Evolutionary conservation across 305 asterid species (phyloP).

Genomic region (Petunia hybrid): DNA sequence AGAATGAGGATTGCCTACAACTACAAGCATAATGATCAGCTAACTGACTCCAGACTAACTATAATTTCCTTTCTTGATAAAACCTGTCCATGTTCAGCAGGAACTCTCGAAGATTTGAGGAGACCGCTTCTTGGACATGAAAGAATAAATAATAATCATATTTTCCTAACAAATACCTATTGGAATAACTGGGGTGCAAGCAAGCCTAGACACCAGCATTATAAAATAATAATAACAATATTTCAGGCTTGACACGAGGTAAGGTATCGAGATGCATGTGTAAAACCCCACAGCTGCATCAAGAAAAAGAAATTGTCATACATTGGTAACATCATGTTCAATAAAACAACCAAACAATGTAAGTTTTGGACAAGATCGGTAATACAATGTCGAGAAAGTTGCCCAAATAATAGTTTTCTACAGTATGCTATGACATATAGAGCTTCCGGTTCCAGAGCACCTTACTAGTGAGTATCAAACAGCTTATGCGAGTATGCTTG

Average conservation of each 20-base stretch:
- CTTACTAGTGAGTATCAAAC: not conserved
- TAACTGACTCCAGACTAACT: not conserved
- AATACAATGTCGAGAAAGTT: not conserved
- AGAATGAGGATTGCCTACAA: not conserved
- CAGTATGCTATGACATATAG: not conserved
- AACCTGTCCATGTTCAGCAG: not conserved
- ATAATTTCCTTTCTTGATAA: not conserved
- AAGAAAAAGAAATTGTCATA: conserved; percentile 19
- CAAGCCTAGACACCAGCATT: too few relatives aligned
- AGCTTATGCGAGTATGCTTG: not conserved
- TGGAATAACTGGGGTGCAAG: too few relatives aligned
- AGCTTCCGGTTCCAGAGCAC: not conserved
- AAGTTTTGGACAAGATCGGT: not conserved
- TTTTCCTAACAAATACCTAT: too few relatives aligned
- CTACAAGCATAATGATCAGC: conserved; percentile 11
- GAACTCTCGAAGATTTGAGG: conserved; percentile 14
- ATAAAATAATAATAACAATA: not conserved
- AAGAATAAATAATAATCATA: conserved; percentile 19
- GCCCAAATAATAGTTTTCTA: not conserved
- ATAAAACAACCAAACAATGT: not conserved
- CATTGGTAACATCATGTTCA: not conserved
- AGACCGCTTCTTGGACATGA: not conserved
- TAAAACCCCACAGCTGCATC: conserved; percentile 94
- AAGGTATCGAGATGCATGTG: conserved; percentile 74
- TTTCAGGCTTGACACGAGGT: conserved; percentile 20